A percentile compares a stretch with the other conserved stretches of the same genome.
Evolutionary conservation across 805 yeast genomes (phyloP).

Genomic region (Tanozyma kutaoensis): DNA sequence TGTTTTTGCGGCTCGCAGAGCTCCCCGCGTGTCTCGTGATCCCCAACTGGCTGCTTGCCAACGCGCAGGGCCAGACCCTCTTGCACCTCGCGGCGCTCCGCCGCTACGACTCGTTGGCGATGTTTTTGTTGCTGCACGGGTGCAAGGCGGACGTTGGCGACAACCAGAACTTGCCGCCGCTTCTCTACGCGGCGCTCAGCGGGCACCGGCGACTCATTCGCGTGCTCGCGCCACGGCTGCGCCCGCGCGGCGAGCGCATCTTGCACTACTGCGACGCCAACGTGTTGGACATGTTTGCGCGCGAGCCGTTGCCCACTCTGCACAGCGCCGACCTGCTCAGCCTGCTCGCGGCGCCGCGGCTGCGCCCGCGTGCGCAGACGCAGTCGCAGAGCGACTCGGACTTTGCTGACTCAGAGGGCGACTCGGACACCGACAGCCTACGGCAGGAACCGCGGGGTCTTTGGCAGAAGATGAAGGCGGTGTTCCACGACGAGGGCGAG

Average conservation of each 20-base stretch:
- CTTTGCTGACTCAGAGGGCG: constrained; percentile 21
- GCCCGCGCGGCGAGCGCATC: no score
- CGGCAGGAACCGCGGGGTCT: constrained; percentile 11
- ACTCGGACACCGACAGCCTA: constrained; percentile 12
- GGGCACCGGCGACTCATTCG: constrained; percentile 66
- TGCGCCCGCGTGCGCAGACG: no score
- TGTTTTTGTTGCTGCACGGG: constrained; percentile 53
- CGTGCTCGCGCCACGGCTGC: no score
- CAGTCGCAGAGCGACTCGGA: constrained; percentile 3
- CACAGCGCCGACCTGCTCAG: no score
- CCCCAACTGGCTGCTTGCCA: constrained; percentile 75
- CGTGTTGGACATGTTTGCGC: constrained; percentile 24
- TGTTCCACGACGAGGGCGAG: constrained; percentile 21
- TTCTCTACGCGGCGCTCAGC: constrained; percentile 71
- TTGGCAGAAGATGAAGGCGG: constrained; percentile 30
- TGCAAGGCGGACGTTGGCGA: constrained; percentile 63
- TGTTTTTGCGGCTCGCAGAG: constrained; percentile 45
- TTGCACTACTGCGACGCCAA: constrained; percentile 25
- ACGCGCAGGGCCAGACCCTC: constrained; percentile 75
- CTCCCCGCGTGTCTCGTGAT: constrained; percentile 45
- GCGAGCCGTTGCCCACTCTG: no score
- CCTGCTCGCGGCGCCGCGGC: no score
- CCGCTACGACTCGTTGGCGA: constrained; percentile 51
- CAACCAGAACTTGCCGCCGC: constrained; percentile 71
- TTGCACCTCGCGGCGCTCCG: constrained; percentile 74